A percentile compares a stretch with the other conserved stretches of the same genome.
Evolutionary conservation across 352 stramenopile species (phyloP).

Genomic region (Phytophthora pinifolia): DNA sequence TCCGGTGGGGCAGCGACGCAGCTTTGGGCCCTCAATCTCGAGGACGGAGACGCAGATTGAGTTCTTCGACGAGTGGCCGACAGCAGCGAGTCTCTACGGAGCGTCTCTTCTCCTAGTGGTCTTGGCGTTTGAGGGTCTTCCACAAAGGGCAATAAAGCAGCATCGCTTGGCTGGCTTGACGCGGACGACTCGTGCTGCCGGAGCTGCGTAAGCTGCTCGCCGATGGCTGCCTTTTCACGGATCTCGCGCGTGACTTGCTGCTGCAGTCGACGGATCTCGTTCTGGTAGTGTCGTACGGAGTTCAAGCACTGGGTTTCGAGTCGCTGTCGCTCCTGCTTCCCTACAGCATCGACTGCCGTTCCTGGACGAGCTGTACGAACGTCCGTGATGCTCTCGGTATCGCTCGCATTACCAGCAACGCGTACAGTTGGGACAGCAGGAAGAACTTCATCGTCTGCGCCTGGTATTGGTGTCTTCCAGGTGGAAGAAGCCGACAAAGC

Average conservation of each 20-base stretch:
- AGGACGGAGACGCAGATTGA: slow-evolving; percentile 25
- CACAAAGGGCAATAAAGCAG: slow-evolving; percentile 5
- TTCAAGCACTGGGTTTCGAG: slow-evolving; percentile 35
- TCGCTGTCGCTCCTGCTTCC: slow-evolving; percentile 10
- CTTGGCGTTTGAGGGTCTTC: slow-evolving; percentile 2
- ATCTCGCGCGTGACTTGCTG: slow-evolving; percentile 58
- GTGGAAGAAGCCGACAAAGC: slow-evolving; percentile 45
- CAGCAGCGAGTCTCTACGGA: slow-evolving; percentile 5
- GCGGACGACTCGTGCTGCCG: slow-evolving; percentile 8
- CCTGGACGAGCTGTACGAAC: slow-evolving; percentile 27
- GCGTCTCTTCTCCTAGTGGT: slow-evolving; percentile 7
- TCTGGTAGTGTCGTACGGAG: slow-evolving; percentile 56
- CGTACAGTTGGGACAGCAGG: not conserved
- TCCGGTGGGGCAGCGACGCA: slow-evolving; percentile 15
- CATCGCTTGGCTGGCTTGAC: slow-evolving; percentile 7
- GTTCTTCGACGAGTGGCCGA: slow-evolving; percentile 5
- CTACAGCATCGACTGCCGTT: slow-evolving; percentile 3
- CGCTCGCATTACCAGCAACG: slow-evolving; percentile 17
- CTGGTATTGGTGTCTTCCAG: slow-evolving; percentile 6
- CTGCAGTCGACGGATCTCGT: slow-evolving; percentile 67
- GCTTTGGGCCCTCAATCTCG: slow-evolving; percentile 1
- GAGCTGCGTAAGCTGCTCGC: slow-evolving; percentile 48
- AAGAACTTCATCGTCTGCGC: slow-evolving; percentile 3
- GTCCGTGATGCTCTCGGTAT: slow-evolving; percentile 36
- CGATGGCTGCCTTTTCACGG: slow-evolving; percentile 43